Evolutionary conservation across 441 rosid genomes (phyloP).

Genomic region (Bocquillonia castaneifolia): DNA sequence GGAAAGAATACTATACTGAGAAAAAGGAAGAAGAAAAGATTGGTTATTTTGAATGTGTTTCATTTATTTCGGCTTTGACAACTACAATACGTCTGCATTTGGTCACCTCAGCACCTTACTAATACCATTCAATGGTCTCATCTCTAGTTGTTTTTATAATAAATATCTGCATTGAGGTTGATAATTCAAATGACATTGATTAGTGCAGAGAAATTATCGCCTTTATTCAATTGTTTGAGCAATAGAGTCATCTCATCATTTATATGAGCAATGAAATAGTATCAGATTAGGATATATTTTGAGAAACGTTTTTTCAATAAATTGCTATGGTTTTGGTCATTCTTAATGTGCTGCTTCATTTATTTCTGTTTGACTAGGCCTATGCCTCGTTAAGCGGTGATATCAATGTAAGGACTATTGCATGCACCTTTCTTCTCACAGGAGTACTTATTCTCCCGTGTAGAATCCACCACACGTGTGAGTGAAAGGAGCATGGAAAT

Average conservation of each 20-base stretch:
- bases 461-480: neutral
- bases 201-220: too few relatives aligned
- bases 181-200: too few relatives aligned
- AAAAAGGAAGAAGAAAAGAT: neutral
- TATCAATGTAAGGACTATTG: neutral
- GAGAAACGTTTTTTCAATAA: neutral
- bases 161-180: neutral
- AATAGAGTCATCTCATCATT: neutral
- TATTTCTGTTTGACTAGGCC: slow-evolving; percentile 13
- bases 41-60: neutral
- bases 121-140: neutral
- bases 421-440: neutral
- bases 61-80: slow-evolving; percentile 22
- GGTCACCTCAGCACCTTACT: neutral
- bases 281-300: neutral
- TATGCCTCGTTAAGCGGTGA: neutral
- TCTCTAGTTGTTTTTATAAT: neutral
- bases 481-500: neutral
- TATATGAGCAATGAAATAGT: neutral
- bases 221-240: neutral
- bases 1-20: neutral
- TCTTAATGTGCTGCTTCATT: slow-evolving; percentile 5
- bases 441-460: neutral
- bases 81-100: neutral
- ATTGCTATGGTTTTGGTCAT: slow-evolving; percentile 1